Evolutionary conservation across 225 moss, liverwort and hornwort genomes (phyloP), one percentile per base, ranked within the genome.

Genomic region (Thuidium tamariscinum): DNA sequence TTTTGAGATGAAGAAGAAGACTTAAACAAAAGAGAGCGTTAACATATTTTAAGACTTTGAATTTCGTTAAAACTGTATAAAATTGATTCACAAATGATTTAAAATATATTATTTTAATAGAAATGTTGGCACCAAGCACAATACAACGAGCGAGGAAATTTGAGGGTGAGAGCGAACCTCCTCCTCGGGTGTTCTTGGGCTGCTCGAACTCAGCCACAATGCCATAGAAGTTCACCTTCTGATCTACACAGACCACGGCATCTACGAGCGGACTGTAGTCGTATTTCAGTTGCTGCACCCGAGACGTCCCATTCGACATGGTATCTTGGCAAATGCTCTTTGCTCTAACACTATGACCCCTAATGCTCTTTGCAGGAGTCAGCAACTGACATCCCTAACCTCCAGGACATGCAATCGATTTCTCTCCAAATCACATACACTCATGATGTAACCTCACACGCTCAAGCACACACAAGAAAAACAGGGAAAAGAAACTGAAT

Each of bases 221-320:
- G 69, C 95, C 97, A 75, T 95, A 98, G 76, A 98, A 93, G 89
- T 98, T 95, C 55, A 95, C 95, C 89, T 91, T 95, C 74, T 91
- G 79, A 15, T 88, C 86, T 51, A 90, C 88, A 81, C 88, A 93
- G 36, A 94, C 54, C 27, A 95, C 89, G 39, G 94, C 94, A 84
- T 98, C 96, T 85, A 34, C 30, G 82, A 98, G 88, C 34, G 70
- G 76, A 12, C 83, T 65, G 90, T 98, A 98, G 14, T 39, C 79
- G 85, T 98, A 98, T 36, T 82, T 90, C 67, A 88, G 91, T 85
- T 74, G 93, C 84, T 67, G 91, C 83, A 87, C 88, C 80, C 89
- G 88, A 81, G 65, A 78, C 52, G 39, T 79, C 77, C 63, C 92
- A 56, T 80, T 63, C 49, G 92, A 73, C 93, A 80, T 80, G 80